Percentiles rank a stretch among this genome's conserved stretches.
phyloP scores from a whole-genome alignment of 179 eudicot species.

The Sideroxylon spinosum region DNA sequence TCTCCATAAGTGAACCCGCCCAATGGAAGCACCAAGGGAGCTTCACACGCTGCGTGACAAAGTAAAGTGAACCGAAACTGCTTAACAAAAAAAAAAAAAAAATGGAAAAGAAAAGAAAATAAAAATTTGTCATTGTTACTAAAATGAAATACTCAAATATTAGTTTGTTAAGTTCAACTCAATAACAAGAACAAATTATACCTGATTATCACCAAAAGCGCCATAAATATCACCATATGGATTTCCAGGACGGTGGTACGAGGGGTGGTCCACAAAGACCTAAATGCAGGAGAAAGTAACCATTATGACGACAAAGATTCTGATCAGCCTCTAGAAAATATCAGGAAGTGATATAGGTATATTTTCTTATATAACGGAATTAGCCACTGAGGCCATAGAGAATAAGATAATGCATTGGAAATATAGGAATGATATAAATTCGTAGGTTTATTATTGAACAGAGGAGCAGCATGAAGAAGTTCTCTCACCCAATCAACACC shows the following conservation, averaged over 20 bases:
- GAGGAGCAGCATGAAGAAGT: constrained; percentile 1
- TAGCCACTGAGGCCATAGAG: not conserved
- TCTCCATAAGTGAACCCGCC: constrained; percentile 95
- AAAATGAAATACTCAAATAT: not conserved
- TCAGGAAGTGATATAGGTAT: not conserved
- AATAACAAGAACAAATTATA: constrained; percentile 16
- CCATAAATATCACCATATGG: constrained; percentile 91
- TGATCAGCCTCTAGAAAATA: not conserved
- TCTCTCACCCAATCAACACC: constrained; percentile 96
- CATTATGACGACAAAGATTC: not conserved
- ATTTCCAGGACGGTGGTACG: constrained; percentile 95
- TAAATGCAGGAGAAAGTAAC: constrained; percentile 22
- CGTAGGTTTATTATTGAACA: too few species aligned
- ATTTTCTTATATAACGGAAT: not conserved
- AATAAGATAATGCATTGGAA: not conserved
- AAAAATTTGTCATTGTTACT: constrained; percentile 9
- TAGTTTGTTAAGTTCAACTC: constrained; percentile 8
- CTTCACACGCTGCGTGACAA: constrained; percentile 97
- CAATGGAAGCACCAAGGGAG: constrained; percentile 94
- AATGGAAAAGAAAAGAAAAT: not conserved
- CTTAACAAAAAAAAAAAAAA: constrained; percentile 21
- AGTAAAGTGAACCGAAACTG: constrained; percentile 98
- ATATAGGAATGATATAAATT: not conserved
- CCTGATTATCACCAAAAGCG: constrained; percentile 99
- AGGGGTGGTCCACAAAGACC: constrained; percentile 96